A percentile compares a stretch with the other conserved stretches of the same genome.
Evolutionary conservation across 192 early-diverging fungal species (phyloP).

Genomic region (Podila epigama): DNA sequence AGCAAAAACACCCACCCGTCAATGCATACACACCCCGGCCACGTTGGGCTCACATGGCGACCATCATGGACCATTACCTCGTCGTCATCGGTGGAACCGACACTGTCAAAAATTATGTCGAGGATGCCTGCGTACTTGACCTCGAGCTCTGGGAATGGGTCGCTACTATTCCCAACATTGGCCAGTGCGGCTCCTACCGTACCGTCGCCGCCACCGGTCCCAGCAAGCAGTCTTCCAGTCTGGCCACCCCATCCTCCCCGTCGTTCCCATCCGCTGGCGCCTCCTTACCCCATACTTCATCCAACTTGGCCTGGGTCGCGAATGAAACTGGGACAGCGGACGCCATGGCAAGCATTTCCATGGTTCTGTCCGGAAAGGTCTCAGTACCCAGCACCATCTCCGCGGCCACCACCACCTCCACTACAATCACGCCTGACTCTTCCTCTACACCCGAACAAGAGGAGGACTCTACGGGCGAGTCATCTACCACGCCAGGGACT

Average conservation of each 20-base stretch:
- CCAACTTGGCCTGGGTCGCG: constrained; percentile 3
- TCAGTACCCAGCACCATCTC: constrained; percentile 9
- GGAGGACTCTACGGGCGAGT: not conserved
- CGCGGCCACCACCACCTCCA: too few species aligned
- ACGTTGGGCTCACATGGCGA: constrained; percentile 18
- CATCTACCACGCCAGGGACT: not conserved
- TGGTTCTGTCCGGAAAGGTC: constrained; percentile 7
- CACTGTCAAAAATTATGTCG: constrained; percentile 8
- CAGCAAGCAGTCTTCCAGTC: constrained; percentile 5
- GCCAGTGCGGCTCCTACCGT: constrained; percentile 17
- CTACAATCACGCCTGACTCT: too few species aligned
- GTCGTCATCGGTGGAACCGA: constrained; percentile 16
- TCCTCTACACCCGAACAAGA: not conserved
- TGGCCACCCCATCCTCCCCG: constrained; percentile 2
- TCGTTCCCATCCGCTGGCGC: constrained; percentile 10
- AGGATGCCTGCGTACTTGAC: constrained; percentile 20
- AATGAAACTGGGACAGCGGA: constrained; percentile 1
- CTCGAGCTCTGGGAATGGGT: constrained; percentile 21
- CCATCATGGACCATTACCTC: constrained; percentile 16
- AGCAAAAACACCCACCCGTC: constrained; percentile 12
- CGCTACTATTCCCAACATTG: constrained; percentile 7
- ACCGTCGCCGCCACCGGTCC: constrained; percentile 19
- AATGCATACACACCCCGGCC: constrained; percentile 12
- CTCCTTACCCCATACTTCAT: constrained; percentile 8
- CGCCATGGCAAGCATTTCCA: constrained; percentile 20